Conservation (phyloP, 2,329 filamentous ascomycete genomes). For the Paraconiothyrium sp. region DNA sequence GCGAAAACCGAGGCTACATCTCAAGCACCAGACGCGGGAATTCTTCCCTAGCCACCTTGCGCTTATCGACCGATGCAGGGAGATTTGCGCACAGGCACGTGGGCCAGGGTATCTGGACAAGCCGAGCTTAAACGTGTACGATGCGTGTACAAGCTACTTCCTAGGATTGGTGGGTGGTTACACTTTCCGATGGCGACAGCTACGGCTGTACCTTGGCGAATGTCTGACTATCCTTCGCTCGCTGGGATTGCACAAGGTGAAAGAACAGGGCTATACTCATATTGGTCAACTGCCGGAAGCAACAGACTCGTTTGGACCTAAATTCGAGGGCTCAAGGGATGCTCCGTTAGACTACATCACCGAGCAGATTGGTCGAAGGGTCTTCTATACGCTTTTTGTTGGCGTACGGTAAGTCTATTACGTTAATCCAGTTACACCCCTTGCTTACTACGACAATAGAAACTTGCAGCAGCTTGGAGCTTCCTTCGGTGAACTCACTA, state of each 20-base stretch:
- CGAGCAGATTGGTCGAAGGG: conserved; percentile 64
- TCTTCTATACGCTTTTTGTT: conserved; percentile 86
- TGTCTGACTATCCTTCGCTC: conserved; percentile 74
- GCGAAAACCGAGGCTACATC: conserved; percentile 72
- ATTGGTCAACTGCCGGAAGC: conserved; percentile 46
- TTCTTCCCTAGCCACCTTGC: conserved; percentile 74
- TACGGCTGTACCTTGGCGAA: conserved; percentile 77
- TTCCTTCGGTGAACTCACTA: conserved; percentile 74
- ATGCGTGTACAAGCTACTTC: conserved; percentile 80
- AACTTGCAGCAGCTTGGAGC: conserved; percentile 81
- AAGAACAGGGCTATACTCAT: conserved; percentile 55
- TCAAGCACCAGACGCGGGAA: conserved; percentile 72
- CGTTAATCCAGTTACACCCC: conserved; percentile 71
- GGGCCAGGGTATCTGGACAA: conserved; percentile 66
- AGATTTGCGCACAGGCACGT: conserved; percentile 73
- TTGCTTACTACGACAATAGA: conserved; percentile 52
- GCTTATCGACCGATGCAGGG: conserved; percentile 75
- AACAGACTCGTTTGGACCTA: conserved; percentile 48
- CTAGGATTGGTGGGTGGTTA: conserved; percentile 73
- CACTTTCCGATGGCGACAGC: conserved; percentile 72
- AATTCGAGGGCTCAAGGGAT: conserved; percentile 49
- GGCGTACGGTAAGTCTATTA: conserved; percentile 73
- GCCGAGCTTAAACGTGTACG: conserved; percentile 65
- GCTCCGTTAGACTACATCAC: conserved; percentile 56
- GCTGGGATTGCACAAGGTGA: conserved; percentile 69